Base-by-base conservation (phyloP, 805 yeast genomes). In the Saturnispora halmiae region DNA sequence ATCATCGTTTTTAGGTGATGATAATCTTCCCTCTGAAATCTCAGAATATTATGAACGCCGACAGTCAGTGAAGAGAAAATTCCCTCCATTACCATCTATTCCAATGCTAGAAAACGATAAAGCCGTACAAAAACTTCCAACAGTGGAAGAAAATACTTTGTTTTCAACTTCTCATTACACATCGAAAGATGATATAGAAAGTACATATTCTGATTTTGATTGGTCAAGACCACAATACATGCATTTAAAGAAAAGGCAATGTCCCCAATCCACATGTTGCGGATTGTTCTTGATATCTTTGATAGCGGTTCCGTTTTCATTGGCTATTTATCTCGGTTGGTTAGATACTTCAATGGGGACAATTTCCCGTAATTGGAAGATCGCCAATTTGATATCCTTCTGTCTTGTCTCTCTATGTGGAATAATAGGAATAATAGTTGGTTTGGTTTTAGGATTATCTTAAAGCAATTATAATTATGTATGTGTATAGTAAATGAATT, bases 371-470 rank as follows among this genome's bases (percentile, higher is more conserved):
- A 21, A 15, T 8, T 50, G 50, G 43, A 60, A 58, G 43, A 18
- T 51, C 9, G 40, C 45, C 1, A 49, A 58, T 36, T 51, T 50
- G 2, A 16, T 48, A 2, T 30, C 51, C 4, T 55, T 58, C 2
- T n/a, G 46, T 2, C 7, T 47, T 4, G 44, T 53, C 4, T 29
- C 43, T 7, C 20, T 51, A 5, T 53, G 46, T 1, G 44, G 53
- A 8, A 31, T 51, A n/a, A 32, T 53, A 13, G 60, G 56, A 4
- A 36, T 55, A 10, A 51, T 46, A 1, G 51, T 56, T 22, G 62
- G 57, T 2, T 40, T 58, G 7, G 62, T 56, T 2, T 42, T 53
- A 25, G 60, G 60, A 2, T 24, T 53, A 18, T 40, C 43, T 7
- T 42, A 40, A 20, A 8, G 21, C 5, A 5, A 8, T 14, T 16